Evolutionary conservation across 805 yeast genomes (phyloP).

Genomic region (Spathaspora gorwiae): DNA sequence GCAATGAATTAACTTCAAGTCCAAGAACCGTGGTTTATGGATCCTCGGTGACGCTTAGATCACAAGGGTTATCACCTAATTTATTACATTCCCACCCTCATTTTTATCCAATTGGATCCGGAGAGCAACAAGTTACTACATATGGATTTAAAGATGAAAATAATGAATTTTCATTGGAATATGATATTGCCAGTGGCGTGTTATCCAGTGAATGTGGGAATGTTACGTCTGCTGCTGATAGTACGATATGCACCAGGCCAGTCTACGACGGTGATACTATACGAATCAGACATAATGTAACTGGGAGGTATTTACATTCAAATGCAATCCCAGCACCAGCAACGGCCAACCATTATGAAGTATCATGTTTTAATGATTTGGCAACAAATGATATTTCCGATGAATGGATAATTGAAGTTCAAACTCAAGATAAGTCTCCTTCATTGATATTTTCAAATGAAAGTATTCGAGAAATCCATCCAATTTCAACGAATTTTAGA

Average conservation of each 20-base stretch:
- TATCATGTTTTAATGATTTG: constrained; percentile 78
- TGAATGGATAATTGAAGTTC: constrained; percentile 86
- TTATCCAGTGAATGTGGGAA: constrained; percentile 32
- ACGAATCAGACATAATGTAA: constrained; percentile 64
- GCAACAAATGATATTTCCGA: constrained; percentile 75
- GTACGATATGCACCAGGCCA: constrained; percentile 2
- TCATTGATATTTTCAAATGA: constrained; percentile 43
- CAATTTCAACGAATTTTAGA: constrained; percentile 72
- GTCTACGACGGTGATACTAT: constrained; percentile 62
- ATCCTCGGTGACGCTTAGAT: constrained; percentile 59
- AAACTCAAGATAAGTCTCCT: constrained; percentile 49
- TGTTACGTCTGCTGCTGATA: not conserved
- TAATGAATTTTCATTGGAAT: constrained; percentile 74
- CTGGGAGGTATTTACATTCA: constrained; percentile 77
- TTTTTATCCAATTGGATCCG: constrained; percentile 84
- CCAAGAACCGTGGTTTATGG: constrained; percentile 64
- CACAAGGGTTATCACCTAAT: constrained; percentile 68
- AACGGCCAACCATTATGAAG: constrained; percentile 66
- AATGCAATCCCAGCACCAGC: constrained; percentile 78
- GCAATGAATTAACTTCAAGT: constrained; percentile 58
- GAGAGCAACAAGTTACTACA: constrained; percentile 91
- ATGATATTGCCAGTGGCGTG: constrained; percentile 25
- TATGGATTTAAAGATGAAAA: constrained; percentile 86
- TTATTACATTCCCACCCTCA: constrained; percentile 86
- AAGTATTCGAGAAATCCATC: constrained; percentile 52